Evolutionary conservation across 352 stramenopile species (phyloP).

Genomic region (Globisporangium okanoganense): DNA sequence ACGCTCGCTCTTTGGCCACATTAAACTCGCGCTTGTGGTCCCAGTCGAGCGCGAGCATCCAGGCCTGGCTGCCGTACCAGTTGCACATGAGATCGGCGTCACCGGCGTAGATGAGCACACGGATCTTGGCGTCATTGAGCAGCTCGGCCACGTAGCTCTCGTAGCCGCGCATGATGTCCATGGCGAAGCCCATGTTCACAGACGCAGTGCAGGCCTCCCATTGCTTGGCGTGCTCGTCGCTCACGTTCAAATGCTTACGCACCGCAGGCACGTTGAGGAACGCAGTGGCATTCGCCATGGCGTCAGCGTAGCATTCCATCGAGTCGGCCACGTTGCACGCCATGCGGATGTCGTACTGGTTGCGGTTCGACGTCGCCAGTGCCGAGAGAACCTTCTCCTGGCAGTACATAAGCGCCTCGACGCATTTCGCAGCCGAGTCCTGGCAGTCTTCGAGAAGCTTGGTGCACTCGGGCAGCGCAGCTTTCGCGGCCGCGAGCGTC

Average conservation of each 20-base stretch:
- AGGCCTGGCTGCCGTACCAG: constrained; percentile 90
- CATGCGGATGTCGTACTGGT: constrained; percentile 66
- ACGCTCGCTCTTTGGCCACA: constrained; percentile 5
- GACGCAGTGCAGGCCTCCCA: constrained; percentile 88
- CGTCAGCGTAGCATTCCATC: constrained; percentile 31
- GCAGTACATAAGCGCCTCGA: constrained; percentile 5
- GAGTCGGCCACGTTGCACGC: constrained; percentile 19
- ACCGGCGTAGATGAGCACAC: constrained; percentile 91
- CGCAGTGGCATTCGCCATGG: constrained; percentile 21
- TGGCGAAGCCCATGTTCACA: constrained; percentile 79
- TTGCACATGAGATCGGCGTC: constrained; percentile 95
- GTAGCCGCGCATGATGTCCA: constrained; percentile 82
- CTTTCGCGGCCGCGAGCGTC: constrained; percentile 15
- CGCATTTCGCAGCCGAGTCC: constrained; percentile 33
- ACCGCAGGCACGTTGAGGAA: constrained; percentile 39
- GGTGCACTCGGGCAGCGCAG: neutral
- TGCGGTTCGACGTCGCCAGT: constrained; percentile 36
- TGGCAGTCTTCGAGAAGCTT: constrained; percentile 32
- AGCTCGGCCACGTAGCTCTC: constrained; percentile 77
- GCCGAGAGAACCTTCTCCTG: constrained; percentile 26
- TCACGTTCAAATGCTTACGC: constrained; percentile 17
- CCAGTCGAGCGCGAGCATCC: constrained; percentile 45
- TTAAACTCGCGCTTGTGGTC: constrained; percentile 9
- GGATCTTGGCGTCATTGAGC: constrained; percentile 34
- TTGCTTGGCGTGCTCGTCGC: constrained; percentile 13